Conservation (phyloP, 2,329 filamentous ascomycete species). For the Venturia pyrina region DNA sequence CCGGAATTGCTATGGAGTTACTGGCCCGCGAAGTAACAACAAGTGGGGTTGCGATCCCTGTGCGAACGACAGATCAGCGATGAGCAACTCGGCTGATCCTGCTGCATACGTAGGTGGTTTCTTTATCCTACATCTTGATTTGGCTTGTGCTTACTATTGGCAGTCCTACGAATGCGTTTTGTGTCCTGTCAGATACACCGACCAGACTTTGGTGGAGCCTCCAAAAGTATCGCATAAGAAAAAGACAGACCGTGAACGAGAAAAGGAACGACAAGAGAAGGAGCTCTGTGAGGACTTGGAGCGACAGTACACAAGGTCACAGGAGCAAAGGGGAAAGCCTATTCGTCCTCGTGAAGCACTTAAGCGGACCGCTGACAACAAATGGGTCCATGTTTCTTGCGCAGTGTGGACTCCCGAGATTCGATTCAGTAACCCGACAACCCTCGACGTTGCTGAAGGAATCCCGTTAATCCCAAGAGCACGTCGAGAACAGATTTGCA, state of each 20-base stretch:
- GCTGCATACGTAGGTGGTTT: slow-evolving; percentile 61
- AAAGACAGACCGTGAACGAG: slow-evolving; percentile 84
- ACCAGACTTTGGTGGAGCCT: slow-evolving; percentile 74
- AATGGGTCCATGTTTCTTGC: slow-evolving; percentile 95
- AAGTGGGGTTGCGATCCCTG: slow-evolving; percentile 98
- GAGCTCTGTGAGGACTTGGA: slow-evolving; percentile 71
- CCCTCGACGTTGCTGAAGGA: slow-evolving; percentile 78
- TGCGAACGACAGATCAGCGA: slow-evolving; percentile 74
- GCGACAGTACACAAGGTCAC: slow-evolving; percentile 72
- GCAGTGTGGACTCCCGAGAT: slow-evolving; percentile 88
- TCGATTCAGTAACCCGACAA: slow-evolving; percentile 77
- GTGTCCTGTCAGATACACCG: slow-evolving; percentile 72
- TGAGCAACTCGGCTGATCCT: slow-evolving; percentile 10
- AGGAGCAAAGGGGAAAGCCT: slow-evolving; percentile 76
- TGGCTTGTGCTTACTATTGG: slow-evolving; percentile 17
- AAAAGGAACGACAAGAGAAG: slow-evolving; percentile 73
- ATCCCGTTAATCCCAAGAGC: slow-evolving; percentile 69
- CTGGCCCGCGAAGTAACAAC: slow-evolving; percentile 52
- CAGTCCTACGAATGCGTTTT: slow-evolving; percentile 86
- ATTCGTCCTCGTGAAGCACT: slow-evolving; percentile 77
- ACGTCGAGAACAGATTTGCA: slow-evolving; percentile 69
- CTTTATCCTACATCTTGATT: not conserved
- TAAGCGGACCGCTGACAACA: slow-evolving; percentile 91
- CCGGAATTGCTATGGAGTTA: slow-evolving; percentile 83
- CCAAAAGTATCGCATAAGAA: slow-evolving; percentile 73